Base-by-base conservation (phyloP, 2,329 filamentous ascomycete genomes). In the Neopestalotiopsis sp. region DNA sequence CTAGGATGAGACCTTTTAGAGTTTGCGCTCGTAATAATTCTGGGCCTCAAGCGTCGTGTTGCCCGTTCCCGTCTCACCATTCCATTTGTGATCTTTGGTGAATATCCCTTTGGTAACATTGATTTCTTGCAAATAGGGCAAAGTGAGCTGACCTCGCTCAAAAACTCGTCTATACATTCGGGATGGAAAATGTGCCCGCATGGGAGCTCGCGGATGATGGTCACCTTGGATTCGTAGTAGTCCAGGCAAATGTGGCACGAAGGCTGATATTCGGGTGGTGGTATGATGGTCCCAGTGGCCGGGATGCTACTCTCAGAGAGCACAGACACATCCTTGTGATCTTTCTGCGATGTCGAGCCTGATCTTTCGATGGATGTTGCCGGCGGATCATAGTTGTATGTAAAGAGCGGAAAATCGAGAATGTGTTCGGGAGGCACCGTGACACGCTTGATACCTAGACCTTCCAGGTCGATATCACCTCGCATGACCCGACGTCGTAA, bases 121-220 rank as follows among this genome's bases (percentile, higher is more conserved):
- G 89, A 93, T 70, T 91, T 89, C 79, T 97, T 98, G 84, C 96
- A 99, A 74, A 97, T 85, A 0, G 96, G 95, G 76, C 96, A 99
- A 1, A 98, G 85, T 20, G 93, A 97, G 77, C 93, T 97, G 76
- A 92, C 91, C 67, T 90, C 86, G 58, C 87, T 86, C 13, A 98
- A 84, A 75, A 96, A 97, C 28, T 91, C 88, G 76, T 98, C 95
- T 72, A 98, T 95, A 76, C 96, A 99, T 72, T 93, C 91, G 0
- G 93, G 92, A 73, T 99, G 95, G 80, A 95, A 99, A 68, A 98
- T 95, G 78, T 99, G 96, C 0, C 92, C 90, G 74, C 96, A 99
- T 0, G 94, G 90, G 2, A 98, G 85, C 80, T 98, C 93, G 67
- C 94, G 92, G 67, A 98, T 94, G 24, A 90, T 88, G 0, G 93